Percentiles rank a stretch among this genome's conserved stretches.
These are phyloP conservation scores for Friedmanniomyces endolithicus DNA, from an alignment of 495 filamentous ascomycete genomes.

Conservation along the genomic window DNA sequence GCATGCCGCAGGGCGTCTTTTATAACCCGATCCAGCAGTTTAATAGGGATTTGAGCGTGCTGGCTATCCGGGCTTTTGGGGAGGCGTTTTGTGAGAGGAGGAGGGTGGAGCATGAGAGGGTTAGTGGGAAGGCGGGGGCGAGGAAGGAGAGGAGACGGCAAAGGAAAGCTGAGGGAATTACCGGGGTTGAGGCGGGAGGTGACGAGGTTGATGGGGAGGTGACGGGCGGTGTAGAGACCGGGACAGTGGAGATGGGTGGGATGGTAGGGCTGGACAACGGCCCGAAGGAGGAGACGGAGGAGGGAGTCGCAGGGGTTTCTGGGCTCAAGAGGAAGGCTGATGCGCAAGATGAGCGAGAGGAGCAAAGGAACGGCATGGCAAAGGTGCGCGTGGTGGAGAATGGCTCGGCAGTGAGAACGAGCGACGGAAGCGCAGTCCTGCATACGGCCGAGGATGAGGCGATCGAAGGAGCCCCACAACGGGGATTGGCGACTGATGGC, in stretches of 20 bases:
- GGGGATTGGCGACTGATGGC: neutral
- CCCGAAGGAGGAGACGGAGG: constrained; percentile 10
- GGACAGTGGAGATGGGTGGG: constrained; percentile 4
- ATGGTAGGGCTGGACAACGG: too few relatives aligned
- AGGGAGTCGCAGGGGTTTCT: neutral
- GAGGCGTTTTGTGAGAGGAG: constrained; percentile 46
- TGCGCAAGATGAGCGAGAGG: neutral
- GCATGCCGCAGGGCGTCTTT: constrained; percentile 65
- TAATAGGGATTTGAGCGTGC: constrained; percentile 86
- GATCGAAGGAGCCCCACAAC: neutral
- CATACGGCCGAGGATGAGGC: neutral
- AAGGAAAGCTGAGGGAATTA: neutral
- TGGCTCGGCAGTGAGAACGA: neutral
- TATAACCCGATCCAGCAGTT: constrained; percentile 99
- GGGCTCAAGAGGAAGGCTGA: neutral
- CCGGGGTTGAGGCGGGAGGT: constrained; percentile 27
- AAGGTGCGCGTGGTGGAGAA: neutral
- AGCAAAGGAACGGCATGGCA: neutral
- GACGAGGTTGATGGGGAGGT: constrained; percentile 21
- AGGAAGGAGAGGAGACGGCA: constrained; percentile 33
- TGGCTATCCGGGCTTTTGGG: constrained; percentile 75
- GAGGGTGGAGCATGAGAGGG: constrained; percentile 26
- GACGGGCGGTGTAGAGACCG: neutral
- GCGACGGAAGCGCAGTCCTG: neutral
- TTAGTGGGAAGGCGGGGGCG: constrained; percentile 32